Conservation (phyloP, 495 filamentous ascomycete genomes). For the Penicillium crystallinum region DNA sequence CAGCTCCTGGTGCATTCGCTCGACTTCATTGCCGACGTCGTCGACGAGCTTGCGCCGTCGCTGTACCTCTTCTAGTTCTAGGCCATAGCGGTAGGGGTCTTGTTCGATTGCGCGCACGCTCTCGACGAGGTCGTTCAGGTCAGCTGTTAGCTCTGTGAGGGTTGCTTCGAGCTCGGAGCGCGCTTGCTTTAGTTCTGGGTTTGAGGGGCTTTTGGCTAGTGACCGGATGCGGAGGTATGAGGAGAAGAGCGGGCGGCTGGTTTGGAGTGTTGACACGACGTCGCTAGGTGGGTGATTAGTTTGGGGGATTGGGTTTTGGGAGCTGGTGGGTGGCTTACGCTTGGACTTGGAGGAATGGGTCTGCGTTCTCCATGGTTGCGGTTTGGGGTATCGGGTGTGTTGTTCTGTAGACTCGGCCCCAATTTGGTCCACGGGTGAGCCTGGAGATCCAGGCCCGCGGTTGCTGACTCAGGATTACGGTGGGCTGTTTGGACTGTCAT, state of each 20-base stretch:
- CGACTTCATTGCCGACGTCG: slow-evolving; percentile 82
- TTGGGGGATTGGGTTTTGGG: background rate
- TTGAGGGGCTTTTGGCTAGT: slow-evolving; percentile 60
- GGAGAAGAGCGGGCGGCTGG: slow-evolving; percentile 78
- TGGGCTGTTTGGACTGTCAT: too few species aligned
- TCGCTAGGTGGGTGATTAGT: slow-evolving; percentile 51
- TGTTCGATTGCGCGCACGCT: slow-evolving; percentile 84
- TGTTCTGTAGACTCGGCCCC: background rate
- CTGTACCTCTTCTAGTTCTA: slow-evolving; percentile 76
- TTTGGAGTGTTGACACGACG: slow-evolving; percentile 73
- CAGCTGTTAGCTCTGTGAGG: slow-evolving; percentile 70
- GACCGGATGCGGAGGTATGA: slow-evolving; percentile 96
- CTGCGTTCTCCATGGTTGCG: slow-evolving; percentile 58
- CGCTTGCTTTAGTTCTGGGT: slow-evolving; percentile 82
- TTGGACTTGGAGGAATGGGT: slow-evolving; percentile 93
- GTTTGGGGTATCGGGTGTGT: slow-evolving; percentile 1
- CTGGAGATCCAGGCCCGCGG: background rate
- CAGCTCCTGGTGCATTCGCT: slow-evolving; percentile 83
- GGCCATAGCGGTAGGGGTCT: slow-evolving; percentile 84
- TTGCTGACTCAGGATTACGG: too few species aligned
- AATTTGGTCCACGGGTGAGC: slow-evolving; percentile 15
- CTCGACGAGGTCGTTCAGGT: slow-evolving; percentile 83
- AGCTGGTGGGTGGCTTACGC: slow-evolving; percentile 47
- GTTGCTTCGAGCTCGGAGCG: slow-evolving; percentile 75
- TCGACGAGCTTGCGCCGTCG: slow-evolving; percentile 78